Evolutionary conservation across 768 basidiomycete genomes (phyloP).

Genomic region (Calocybe gangraenosa): DNA sequence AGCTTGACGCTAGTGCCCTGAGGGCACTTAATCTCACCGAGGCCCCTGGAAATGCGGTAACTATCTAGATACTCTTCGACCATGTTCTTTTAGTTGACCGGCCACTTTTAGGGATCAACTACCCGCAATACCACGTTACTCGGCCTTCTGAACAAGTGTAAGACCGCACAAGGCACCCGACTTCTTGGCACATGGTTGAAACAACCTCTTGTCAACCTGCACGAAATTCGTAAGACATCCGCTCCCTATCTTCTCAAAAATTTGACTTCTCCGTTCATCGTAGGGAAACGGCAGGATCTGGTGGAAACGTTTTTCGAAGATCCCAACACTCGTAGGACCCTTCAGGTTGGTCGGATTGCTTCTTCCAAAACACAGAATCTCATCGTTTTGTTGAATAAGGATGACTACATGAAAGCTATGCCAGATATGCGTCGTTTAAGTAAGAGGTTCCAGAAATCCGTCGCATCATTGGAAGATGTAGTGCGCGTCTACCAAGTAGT

Average conservation of each 20-base stretch:
- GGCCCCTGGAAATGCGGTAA: conserved; percentile 52
- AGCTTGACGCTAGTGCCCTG: conserved; percentile 90
- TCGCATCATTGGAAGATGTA: conserved; percentile 88
- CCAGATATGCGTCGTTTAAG: conserved; percentile 91
- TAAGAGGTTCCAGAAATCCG: conserved; percentile 84
- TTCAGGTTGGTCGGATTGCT: conserved; percentile 55
- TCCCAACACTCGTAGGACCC: conserved; percentile 57
- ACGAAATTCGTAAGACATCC: conserved; percentile 75
- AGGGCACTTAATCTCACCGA: conserved; percentile 86
- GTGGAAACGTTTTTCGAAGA: conserved; percentile 87
- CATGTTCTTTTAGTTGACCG: not conserved
- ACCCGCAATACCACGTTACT: conserved; percentile 85
- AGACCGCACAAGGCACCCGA: conserved; percentile 90
- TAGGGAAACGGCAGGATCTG: conserved; percentile 82
- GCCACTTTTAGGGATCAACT: conserved; percentile 43
- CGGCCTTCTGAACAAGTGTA: conserved; percentile 91
- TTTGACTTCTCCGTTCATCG: not conserved
- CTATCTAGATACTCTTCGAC: conserved; percentile 8
- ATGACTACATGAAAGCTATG: conserved; percentile 85
- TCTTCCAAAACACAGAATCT: not conserved
- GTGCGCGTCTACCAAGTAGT: conserved; percentile 95
- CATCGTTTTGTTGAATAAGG: conserved; percentile 44
- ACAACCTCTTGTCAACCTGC: conserved; percentile 90
- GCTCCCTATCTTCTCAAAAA: not conserved
- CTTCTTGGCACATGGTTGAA: conserved; percentile 91